phyloP scores from a whole-genome alignment of 805 yeast genomes.

The Metschnikowia gruessii region DNA sequence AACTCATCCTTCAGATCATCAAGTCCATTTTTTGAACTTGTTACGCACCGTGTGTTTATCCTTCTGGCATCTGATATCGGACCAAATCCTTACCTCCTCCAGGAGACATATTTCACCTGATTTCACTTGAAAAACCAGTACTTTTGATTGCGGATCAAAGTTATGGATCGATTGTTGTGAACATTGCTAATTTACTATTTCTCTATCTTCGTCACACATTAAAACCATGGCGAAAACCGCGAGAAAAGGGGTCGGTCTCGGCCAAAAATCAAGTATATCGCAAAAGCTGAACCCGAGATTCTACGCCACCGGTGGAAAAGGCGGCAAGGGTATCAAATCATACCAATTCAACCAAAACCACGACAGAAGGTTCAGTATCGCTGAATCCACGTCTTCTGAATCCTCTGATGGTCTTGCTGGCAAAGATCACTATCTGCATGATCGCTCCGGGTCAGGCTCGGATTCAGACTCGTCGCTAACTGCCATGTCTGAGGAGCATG shows the following conservation, averaged over 20 bases:
- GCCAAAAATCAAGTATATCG: slow-evolving; percentile 10
- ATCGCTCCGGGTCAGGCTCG: slow-evolving; percentile 10
- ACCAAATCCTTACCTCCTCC: neutral
- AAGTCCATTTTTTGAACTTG: neutral
- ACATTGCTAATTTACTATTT: neutral
- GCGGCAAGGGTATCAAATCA: slow-evolving; percentile 35
- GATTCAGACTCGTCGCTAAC: slow-evolving; percentile 42
- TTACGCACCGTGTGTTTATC: slow-evolving; percentile 4
- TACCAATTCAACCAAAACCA: slow-evolving; percentile 19
- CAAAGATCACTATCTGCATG: slow-evolving; percentile 7
- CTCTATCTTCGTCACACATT: neutral
- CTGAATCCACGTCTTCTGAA: slow-evolving; percentile 30
- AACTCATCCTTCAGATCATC: too few species aligned
- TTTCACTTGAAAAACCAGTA: neutral
- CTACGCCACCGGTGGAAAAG: slow-evolving; percentile 17
- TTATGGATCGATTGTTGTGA: slow-evolving; percentile 1
- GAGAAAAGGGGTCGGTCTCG: slow-evolving; percentile 21
- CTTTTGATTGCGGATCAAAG: neutral
- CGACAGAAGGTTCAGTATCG: slow-evolving; percentile 35
- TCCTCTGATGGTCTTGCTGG: slow-evolving; percentile 24
- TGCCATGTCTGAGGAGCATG: slow-evolving; percentile 31
- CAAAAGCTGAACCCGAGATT: slow-evolving; percentile 16
- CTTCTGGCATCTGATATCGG: neutral
- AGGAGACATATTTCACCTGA: too few species aligned
- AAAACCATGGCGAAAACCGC: slow-evolving; percentile 33